Conservation (phyloP, 306 rosid genomes). For the Sicyos edulis region DNA sequence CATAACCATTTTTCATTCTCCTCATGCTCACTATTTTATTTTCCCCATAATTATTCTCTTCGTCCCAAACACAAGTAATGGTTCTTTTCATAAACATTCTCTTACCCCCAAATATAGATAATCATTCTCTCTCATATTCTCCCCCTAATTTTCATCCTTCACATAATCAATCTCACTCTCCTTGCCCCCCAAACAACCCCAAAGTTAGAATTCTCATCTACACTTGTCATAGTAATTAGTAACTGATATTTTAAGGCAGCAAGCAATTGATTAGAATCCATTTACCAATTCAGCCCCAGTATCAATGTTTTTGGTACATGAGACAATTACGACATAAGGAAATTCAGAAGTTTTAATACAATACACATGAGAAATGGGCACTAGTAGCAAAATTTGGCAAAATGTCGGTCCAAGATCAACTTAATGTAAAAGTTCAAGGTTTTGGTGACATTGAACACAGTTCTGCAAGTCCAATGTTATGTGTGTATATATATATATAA, state of each 20-base stretch:
- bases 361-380: slow-evolving; percentile 1
- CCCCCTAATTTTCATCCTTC: too few species aligned
- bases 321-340: neutral
- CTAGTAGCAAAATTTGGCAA: neutral
- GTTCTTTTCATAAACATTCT: too few species aligned
- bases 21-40: too few species aligned
- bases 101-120: too few species aligned
- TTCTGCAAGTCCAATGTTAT: neutral
- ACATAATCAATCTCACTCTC: too few species aligned
- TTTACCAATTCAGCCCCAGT: neutral
- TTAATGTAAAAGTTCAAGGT: neutral
- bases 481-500: too few species aligned
- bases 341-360: neutral
- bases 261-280: neutral
- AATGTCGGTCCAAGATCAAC: neutral
- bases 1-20: too few species aligned
- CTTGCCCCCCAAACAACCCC: too few species aligned
- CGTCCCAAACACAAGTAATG: too few species aligned
- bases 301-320: neutral
- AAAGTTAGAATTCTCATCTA: neutral
- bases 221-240: neutral
- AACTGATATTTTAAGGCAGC: neutral
- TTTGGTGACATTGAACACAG: neutral
- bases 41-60: too few species aligned
- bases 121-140: too few species aligned